Evolutionary conservation across 1,284 basidiomycete species (phyloP).

Genomic region (Irpex sp.): DNA sequence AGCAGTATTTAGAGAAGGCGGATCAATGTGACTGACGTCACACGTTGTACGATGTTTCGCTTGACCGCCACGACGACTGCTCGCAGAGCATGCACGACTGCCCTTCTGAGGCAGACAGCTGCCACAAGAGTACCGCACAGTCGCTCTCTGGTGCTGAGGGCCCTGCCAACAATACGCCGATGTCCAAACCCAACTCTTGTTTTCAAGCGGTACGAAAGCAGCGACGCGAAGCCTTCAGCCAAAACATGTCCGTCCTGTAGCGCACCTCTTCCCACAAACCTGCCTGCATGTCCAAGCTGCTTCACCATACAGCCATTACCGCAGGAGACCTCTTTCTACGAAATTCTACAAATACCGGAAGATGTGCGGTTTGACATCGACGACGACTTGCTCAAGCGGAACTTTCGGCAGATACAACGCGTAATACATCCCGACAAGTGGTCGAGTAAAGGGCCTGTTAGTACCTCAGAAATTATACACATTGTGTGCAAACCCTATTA

Average conservation of each 20-base stretch:
- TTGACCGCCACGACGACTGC: slow-evolving; percentile 15
- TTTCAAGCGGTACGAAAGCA: not conserved
- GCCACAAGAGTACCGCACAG: slow-evolving; percentile 1
- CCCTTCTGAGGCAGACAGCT: not conserved
- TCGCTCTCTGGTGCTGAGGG: not conserved
- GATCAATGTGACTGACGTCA: slow-evolving; percentile 25
- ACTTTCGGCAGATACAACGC: slow-evolving; percentile 69
- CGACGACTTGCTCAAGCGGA: slow-evolving; percentile 46
- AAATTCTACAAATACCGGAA: slow-evolving; percentile 57
- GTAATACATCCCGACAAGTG: slow-evolving; percentile 80
- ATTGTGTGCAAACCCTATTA: not conserved
- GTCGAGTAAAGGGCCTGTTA: slow-evolving; percentile 57
- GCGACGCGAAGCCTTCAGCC: not conserved
- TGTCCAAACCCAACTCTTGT: not conserved
- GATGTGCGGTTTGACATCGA: slow-evolving; percentile 67
- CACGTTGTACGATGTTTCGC: slow-evolving; percentile 20
- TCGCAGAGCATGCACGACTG: not conserved
- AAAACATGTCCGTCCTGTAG: slow-evolving; percentile 58
- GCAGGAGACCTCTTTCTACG: slow-evolving; percentile 48
- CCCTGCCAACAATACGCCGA: not conserved
- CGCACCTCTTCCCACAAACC: slow-evolving; percentile 48
- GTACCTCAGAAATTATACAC: slow-evolving; percentile 20
- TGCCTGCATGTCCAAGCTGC: slow-evolving; percentile 71
- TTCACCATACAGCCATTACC: slow-evolving; percentile 58
- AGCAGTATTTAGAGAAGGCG: not conserved